phyloP scores from a whole-genome alignment of 176 grass and related monocot species.

The Eragrostis nindensis region DNA sequence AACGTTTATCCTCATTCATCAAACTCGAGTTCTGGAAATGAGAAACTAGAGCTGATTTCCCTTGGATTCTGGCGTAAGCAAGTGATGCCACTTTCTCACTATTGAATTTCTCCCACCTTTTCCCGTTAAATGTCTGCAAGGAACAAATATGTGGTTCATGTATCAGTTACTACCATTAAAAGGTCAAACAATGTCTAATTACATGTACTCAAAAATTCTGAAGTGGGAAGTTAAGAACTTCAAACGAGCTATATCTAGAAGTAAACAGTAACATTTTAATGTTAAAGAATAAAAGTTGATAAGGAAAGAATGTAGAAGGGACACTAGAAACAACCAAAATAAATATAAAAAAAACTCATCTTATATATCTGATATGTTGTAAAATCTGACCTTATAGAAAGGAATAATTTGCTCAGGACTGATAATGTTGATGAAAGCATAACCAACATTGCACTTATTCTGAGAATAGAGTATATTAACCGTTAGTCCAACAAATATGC shows the following conservation, averaged over 20 bases:
- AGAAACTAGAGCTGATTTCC: constrained; percentile 75
- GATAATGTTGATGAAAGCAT: constrained; percentile 96
- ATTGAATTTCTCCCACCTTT: constrained; percentile 98
- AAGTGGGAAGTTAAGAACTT: constrained; percentile 6
- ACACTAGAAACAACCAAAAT: not conserved
- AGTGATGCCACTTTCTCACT: constrained; percentile 98
- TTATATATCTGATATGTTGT: constrained; percentile 18
- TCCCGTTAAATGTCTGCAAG: constrained; percentile 81
- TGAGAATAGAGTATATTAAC: constrained; percentile 52
- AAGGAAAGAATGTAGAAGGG: constrained; percentile 14
- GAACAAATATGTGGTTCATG: constrained; percentile 4
- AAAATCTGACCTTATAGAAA: constrained; percentile 86
- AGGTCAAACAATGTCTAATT: not conserved
- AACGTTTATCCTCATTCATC: constrained; percentile 99
- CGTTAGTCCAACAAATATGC: constrained; percentile 18
- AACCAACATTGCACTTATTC: constrained; percentile 98
- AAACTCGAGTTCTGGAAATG: constrained; percentile 98
- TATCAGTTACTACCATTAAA: constrained; percentile 9
- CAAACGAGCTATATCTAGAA: constrained; percentile 21
- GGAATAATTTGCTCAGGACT: constrained; percentile 86
- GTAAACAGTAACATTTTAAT: constrained; percentile 21
- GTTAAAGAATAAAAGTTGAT: constrained; percentile 23
- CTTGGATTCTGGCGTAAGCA: constrained; percentile 98
- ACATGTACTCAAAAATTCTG: constrained; percentile 2
- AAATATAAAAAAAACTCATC: not conserved